Evolutionary conservation across 129 eudicot genomes (phyloP).

Genomic region (Ambrosia trifida): DNA sequence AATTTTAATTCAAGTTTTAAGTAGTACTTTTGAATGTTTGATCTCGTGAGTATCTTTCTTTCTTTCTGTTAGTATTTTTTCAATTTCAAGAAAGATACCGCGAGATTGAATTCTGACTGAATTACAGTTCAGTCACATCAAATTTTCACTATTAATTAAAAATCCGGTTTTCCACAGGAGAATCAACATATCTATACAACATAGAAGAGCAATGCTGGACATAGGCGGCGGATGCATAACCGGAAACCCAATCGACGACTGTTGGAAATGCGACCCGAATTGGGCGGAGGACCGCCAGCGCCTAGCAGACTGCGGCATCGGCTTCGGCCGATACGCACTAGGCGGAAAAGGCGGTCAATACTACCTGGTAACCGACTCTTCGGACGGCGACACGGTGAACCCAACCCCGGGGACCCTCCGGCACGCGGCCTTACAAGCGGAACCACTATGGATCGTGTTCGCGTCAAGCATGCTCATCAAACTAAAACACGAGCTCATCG

Average conservation of each 20-base stretch:
- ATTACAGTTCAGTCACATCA: neutral
- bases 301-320: constrained; percentile 63
- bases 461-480: constrained; percentile 55
- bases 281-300: constrained; percentile 52
- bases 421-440: constrained; percentile 56
- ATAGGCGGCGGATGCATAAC: constrained; percentile 40
- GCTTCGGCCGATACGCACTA: constrained; percentile 52
- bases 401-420: constrained; percentile 71
- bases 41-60: constrained; percentile 16
- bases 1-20: no score
- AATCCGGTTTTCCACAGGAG: constrained; percentile 47
- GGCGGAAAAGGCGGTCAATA: constrained; percentile 60
- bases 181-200: constrained; percentile 48
- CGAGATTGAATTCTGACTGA: no score
- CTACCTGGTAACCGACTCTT: constrained; percentile 54
- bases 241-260: constrained; percentile 75
- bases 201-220: constrained; percentile 54
- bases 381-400: constrained; percentile 43
- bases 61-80: neutral
- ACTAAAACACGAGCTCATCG: constrained; percentile 54
- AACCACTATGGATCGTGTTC: constrained; percentile 66
- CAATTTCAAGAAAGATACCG: constrained; percentile 7
- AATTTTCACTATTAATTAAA: neutral
- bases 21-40: no score
- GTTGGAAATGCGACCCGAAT: constrained; percentile 70